These are phyloP conservation scores for Symbiodinium natans DNA, from an alignment of 73 alveolate species.

Conservation along the genomic window DNA sequence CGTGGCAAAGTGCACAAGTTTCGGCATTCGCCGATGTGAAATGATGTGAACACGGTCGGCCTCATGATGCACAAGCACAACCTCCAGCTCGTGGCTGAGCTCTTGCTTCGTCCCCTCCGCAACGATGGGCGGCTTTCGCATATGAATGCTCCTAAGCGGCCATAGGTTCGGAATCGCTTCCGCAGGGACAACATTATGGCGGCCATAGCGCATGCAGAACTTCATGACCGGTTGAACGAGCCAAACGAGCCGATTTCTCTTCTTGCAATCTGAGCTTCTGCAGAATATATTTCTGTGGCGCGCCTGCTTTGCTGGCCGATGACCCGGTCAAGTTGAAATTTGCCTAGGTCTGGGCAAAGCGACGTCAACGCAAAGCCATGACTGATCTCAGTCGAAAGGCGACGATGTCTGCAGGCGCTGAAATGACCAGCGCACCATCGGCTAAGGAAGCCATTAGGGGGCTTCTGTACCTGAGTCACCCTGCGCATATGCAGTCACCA, in stretches of 20 bases:
- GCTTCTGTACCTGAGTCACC: conserved; percentile 41
- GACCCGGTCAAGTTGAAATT: conserved; percentile 32
- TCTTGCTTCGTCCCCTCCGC: conserved; percentile 81
- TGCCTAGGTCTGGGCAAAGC: conserved; percentile 7
- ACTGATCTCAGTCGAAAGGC: background rate
- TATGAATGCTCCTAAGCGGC: conserved; percentile 25
- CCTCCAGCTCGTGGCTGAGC: conserved; percentile 81
- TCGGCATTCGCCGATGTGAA: background rate
- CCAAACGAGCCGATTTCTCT: background rate
- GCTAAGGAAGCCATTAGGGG: conserved; percentile 60
- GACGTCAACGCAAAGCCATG: background rate
- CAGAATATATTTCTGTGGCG: conserved; percentile 33
- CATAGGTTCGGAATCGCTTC: too few relatives aligned
- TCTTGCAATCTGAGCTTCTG: background rate
- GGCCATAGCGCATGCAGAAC: too few relatives aligned
- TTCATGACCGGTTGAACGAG: too few relatives aligned
- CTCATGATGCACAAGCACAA: conserved; percentile 65
- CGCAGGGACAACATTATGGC: too few relatives aligned
- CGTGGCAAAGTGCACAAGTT: background rate
- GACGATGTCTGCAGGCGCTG: conserved; percentile 69
- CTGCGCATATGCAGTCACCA: too few relatives aligned
- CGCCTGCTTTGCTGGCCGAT: background rate
- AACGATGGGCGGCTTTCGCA: conserved; percentile 76
- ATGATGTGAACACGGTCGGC: background rate
- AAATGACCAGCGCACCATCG: conserved; percentile 18